phyloP scores from a whole-genome alignment of 495 filamentous ascomycete genomes.

The Penicillium paxilli region DNA sequence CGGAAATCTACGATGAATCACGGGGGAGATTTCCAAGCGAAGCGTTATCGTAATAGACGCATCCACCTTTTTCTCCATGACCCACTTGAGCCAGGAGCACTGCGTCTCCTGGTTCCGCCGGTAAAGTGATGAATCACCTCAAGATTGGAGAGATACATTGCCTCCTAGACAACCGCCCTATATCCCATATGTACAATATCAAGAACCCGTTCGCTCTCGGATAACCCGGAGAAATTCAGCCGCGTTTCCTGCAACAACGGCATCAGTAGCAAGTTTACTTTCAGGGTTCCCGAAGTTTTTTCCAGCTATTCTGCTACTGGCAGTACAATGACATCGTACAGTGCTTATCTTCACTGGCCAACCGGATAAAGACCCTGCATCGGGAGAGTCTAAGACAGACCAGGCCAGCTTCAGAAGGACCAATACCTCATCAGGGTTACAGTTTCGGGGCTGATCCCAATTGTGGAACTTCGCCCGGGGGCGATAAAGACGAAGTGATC shows the following conservation, averaged over 20 bases:
- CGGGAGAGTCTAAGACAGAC: no score
- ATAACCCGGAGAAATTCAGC: no score
- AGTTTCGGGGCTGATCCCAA: slow-evolving; percentile 23
- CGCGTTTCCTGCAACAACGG: no score
- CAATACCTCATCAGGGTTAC: not conserved
- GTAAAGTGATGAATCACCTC: not conserved
- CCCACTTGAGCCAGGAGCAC: not conserved
- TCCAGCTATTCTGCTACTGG: not conserved
- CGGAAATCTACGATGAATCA: not conserved
- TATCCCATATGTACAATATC: no score
- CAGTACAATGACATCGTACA: not conserved
- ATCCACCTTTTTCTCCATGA: not conserved
- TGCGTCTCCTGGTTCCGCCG: not conserved
- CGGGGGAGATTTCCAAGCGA: not conserved
- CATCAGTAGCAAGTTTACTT: no score
- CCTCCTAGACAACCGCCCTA: not conserved
- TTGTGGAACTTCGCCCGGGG: slow-evolving; percentile 15
- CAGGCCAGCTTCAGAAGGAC: not conserved
- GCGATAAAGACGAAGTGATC: slow-evolving; percentile 5
- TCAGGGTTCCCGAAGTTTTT: no score
- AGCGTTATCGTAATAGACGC: not conserved
- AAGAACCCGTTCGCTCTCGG: no score
- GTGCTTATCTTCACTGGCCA: not conserved
- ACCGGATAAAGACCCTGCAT: no score
- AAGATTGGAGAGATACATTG: not conserved